A percentile compares a stretch with the other conserved stretches of the same genome.
These are phyloP conservation scores for Fraxinus nigra DNA, from an alignment of 305 asterid genomes.

Conservation along the genomic window DNA sequence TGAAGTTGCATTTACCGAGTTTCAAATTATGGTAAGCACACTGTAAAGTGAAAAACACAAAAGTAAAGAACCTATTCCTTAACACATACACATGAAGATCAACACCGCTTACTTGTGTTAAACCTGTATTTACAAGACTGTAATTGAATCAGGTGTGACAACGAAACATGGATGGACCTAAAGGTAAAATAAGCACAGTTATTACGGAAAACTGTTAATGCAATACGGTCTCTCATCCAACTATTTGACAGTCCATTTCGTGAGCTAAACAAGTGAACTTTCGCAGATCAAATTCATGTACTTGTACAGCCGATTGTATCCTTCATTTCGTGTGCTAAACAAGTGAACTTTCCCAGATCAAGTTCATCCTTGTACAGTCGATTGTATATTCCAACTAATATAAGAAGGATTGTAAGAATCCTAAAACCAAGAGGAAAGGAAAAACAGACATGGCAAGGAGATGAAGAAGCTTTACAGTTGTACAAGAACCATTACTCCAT, in stretches of 20 bases:
- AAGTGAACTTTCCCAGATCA: neutral
- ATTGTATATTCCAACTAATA: neutral
- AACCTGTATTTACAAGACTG: neutral
- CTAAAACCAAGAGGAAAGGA: neutral
- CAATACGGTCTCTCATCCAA: neutral
- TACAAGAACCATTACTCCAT: neutral
- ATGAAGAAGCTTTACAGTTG: neutral
- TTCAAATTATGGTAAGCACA: neutral
- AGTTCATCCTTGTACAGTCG: neutral
- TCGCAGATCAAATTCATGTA: neutral
- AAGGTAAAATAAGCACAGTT: neutral
- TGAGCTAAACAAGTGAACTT: neutral
- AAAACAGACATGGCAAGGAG: neutral
- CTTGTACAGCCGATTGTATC: neutral
- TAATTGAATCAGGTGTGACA: neutral
- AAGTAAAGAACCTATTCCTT: neutral
- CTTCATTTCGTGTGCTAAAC: neutral
- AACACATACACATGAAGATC: neutral
- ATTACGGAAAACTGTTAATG: neutral
- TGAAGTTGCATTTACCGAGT: neutral
- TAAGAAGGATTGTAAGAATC: neutral
- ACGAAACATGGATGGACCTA: neutral
- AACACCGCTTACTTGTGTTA: neutral
- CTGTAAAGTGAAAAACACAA: neutral
- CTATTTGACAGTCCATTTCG: neutral